These are phyloP conservation scores for Porcisia hertigi DNA, from an alignment of 208 protist species.

Conservation along the genomic window DNA sequence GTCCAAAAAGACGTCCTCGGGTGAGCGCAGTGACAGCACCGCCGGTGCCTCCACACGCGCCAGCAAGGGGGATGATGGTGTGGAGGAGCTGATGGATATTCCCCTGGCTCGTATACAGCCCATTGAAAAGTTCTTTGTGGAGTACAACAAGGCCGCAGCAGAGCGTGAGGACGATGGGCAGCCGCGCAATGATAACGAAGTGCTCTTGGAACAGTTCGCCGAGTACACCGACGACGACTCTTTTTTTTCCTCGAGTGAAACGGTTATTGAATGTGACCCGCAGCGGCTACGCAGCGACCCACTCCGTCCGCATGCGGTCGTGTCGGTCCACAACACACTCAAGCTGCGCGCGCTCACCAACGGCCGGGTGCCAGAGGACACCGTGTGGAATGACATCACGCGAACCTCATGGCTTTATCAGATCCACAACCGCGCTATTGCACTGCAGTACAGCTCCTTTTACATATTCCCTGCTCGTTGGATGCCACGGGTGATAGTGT, in stretches of 20 bases:
- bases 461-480: constrained; percentile 85
- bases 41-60: constrained; percentile 20
- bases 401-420: constrained; percentile 74
- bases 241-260: constrained; percentile 78
- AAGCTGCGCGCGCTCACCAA: constrained; percentile 52
- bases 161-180: constrained; percentile 35
- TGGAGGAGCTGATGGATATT: constrained; percentile 79
- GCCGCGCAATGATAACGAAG: constrained; percentile 72
- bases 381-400: constrained; percentile 42
- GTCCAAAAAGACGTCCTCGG: constrained; percentile 17
- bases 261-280: constrained; percentile 65
- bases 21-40: constrained; percentile 23
- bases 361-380: constrained; percentile 62
- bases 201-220: constrained; percentile 83
- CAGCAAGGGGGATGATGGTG: constrained; percentile 26
- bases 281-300: constrained; percentile 54
- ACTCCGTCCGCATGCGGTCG: constrained; percentile 45
- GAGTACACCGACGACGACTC: constrained; percentile 93
- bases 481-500: constrained; percentile 85
- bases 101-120: constrained; percentile 44
- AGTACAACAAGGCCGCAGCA: constrained; percentile 45
- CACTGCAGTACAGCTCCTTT: constrained; percentile 80
- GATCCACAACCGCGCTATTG: constrained; percentile 77
- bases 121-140: constrained; percentile 84
- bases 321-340: constrained; percentile 71